Percentiles rank a stretch among this genome's conserved stretches.
Evolutionary conservation across 208 protist genomes (phyloP).

Genomic region (Sergeia podlipaevii): DNA sequence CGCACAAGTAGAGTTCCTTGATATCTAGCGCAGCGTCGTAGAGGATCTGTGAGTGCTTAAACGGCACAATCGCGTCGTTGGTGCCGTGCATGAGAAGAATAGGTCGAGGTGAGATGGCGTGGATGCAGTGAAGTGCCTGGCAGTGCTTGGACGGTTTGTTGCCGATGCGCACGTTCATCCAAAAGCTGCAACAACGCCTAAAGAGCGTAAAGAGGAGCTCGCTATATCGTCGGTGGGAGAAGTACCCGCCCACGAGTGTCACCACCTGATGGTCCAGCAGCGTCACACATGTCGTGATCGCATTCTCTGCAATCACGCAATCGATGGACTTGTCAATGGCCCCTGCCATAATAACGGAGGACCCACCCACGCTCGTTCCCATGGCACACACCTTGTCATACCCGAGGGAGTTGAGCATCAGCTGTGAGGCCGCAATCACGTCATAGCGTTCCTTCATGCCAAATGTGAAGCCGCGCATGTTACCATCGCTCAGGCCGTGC

Average conservation of each 20-base stretch:
- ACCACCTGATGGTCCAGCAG: slow-evolving; percentile 81
- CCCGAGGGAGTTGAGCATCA: slow-evolving; percentile 59
- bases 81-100: slow-evolving; percentile 90
- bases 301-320: slow-evolving; percentile 87
- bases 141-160: slow-evolving; percentile 83
- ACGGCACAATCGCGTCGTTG: slow-evolving; percentile 79
- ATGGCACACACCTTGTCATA: slow-evolving; percentile 78
- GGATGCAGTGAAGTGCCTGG: slow-evolving; percentile 81
- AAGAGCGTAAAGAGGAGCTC: slow-evolving; percentile 65
- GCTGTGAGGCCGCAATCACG: slow-evolving; percentile 74
- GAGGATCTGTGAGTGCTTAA: slow-evolving; percentile 75
- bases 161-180: slow-evolving; percentile 83
- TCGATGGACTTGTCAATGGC: slow-evolving; percentile 86
- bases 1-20: slow-evolving; percentile 86
- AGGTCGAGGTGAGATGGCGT: slow-evolving; percentile 69
- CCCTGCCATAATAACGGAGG: slow-evolving; percentile 88
- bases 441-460: slow-evolving; percentile 90
- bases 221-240: slow-evolving; percentile 52
- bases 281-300: slow-evolving; percentile 74
- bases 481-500: slow-evolving; percentile 82
- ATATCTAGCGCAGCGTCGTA: slow-evolving; percentile 77
- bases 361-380: slow-evolving; percentile 86
- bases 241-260: slow-evolving; percentile 66
- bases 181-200: slow-evolving; percentile 54
- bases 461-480: slow-evolving; percentile 81